Conservation (phyloP, 495 filamentous ascomycete species). For the Hyaloscypha finlandica region DNA sequence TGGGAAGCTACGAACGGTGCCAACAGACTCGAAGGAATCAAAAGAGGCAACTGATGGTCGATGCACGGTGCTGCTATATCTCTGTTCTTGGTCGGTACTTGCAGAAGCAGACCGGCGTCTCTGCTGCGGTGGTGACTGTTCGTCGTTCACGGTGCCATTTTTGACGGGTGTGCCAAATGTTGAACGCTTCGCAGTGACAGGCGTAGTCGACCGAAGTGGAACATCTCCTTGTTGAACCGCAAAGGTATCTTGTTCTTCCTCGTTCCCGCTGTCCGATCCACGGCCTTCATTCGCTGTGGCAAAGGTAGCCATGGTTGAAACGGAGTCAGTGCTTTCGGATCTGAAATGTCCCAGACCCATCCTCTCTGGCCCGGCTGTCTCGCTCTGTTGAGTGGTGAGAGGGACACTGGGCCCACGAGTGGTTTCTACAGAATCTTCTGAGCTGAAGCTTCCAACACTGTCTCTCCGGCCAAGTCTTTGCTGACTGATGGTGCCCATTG, state of each 20-base stretch:
- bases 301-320: slow-evolving; percentile 79
- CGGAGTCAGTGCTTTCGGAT: slow-evolving; percentile 63
- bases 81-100: slow-evolving; percentile 19
- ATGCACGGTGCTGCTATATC: slow-evolving; percentile 28
- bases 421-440: slow-evolving; percentile 74
- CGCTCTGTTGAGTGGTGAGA: background rate
- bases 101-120: slow-evolving; percentile 16
- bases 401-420: slow-evolving; percentile 52
- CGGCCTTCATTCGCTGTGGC: slow-evolving; percentile 75
- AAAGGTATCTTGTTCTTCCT: slow-evolving; percentile 36
- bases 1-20: slow-evolving; percentile 54
- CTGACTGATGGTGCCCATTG: slow-evolving; percentile 69
- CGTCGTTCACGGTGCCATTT: slow-evolving; percentile 30
- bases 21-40: slow-evolving; percentile 36
- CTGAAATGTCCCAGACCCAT: slow-evolving; percentile 44
- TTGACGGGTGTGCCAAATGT: slow-evolving; percentile 26
- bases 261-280: slow-evolving; percentile 43
- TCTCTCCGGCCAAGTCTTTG: slow-evolving; percentile 46
- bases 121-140: slow-evolving; percentile 17
- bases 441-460: slow-evolving; percentile 60
- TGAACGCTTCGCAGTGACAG: slow-evolving; percentile 30
- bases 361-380: background rate
- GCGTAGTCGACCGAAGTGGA: slow-evolving; percentile 46
- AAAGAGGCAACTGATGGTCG: slow-evolving; percentile 53
- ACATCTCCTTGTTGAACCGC: slow-evolving; percentile 32